Evolutionary conservation across 768 basidiomycete genomes (phyloP), one percentile per base, ranked within the genome.

Genomic region (Boletus tylopilopsis): DNA sequence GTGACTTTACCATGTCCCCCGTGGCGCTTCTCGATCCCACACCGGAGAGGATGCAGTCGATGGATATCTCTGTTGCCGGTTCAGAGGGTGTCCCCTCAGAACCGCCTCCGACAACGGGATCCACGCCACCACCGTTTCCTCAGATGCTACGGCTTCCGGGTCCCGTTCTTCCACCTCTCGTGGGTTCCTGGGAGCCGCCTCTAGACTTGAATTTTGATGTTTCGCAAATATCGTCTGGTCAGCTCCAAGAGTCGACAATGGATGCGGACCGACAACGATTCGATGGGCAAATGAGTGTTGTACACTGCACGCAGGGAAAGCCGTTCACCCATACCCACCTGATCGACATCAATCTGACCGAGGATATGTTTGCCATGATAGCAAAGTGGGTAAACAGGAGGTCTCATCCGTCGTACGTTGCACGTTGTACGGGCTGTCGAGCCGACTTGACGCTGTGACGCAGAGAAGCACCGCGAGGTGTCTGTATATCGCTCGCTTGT

Each of bases 401-500:
- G 49, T 42, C 5, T 7, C 18, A 41, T 13, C 55, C 57, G 30
- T 50, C 54, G 77, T 76, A 53, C 23, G 73, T 71, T 25, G 16
- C 42, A 27, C 22, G 19, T 43, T 35, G 13, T 50, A 39, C 21
- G 16, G 33, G 8, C 7, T 8, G 21, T 47, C n/a, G 22, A 32
- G 23, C 19, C 23, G 34, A 39, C 25, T 15, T 54, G 29, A 56
- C 29, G 11, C 43, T 29, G 2, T 36, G n/a, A 9, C 9, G 8
- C 37, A 75, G 76, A 21, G 61, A 71, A 36, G 44, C 75, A 21
- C 41, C 59, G 25, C 48, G 58, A 15, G 71, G 70, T 33, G 57
- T 74, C 21, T 80, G 78, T 45, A 52, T 79, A 22, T 76, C 76
- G 3, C 57, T 81, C 24, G 73, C 64, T 5, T 78, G 76, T 42